A percentile compares a stretch with the other conserved stretches of the same genome.
Conservation (phyloP, 176 grass and related monocot species). For the Puccinellia tenuiflora region DNA sequence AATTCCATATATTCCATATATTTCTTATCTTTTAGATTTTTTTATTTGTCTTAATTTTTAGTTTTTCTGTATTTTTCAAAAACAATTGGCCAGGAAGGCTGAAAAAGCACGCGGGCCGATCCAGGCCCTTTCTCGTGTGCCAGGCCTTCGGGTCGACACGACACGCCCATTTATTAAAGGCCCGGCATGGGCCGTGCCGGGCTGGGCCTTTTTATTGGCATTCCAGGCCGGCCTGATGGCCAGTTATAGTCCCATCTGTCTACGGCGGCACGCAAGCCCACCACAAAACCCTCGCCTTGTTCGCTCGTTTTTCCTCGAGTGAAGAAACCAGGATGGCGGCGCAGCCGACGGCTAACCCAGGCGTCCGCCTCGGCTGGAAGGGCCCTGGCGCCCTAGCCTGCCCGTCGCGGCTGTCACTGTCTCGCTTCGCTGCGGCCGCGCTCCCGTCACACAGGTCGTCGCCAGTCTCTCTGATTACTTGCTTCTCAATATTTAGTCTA, state of each 20-base stretch:
- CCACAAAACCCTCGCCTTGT: neutral
- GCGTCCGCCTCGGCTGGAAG: conserved; percentile 12
- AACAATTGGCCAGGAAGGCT: too few species aligned
- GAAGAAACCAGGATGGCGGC: neutral
- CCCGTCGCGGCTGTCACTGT: neutral
- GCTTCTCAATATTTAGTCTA: neutral
- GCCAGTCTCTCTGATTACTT: neutral
- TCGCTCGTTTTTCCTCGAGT: neutral
- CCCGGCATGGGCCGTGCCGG: too few species aligned
- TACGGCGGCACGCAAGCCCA: neutral
- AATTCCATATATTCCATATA: too few species aligned
- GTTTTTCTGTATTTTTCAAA: too few species aligned
- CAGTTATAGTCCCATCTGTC: neutral
- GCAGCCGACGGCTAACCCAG: conserved; percentile 14
- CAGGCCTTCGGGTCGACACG: too few species aligned
- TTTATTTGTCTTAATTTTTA: too few species aligned
- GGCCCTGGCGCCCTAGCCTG: neutral
- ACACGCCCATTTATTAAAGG: too few species aligned
- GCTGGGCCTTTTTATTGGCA: too few species aligned
- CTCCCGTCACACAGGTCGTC: conserved; percentile 16
- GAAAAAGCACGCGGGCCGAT: too few species aligned
- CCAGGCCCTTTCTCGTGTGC: too few species aligned
- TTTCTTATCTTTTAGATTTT: too few species aligned
- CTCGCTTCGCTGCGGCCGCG: neutral
- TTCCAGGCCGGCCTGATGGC: too few species aligned